Evolutionary conservation across 352 stramenopile genomes (phyloP), one percentile per base, ranked within the genome.

Genomic region (Phytophthora constricta): DNA sequence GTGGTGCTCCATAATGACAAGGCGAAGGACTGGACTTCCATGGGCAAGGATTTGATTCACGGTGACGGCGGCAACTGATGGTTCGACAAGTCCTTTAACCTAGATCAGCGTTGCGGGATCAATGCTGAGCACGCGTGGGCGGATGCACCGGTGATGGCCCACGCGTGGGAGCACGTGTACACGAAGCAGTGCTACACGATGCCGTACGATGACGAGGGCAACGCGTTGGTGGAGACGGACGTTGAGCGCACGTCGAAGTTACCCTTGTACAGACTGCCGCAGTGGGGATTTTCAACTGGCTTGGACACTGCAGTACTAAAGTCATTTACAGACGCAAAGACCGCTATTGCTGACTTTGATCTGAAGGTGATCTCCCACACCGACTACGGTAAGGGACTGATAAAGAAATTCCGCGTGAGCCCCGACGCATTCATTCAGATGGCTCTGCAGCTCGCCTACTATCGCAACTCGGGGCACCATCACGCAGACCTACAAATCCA

Each of bases 51-150:
- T 53, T 68, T 96, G 8, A 94, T 97, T 51, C 88, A 95, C 67
- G 88, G 90, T 58, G 90, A 47, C 49, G 96, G 96, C 34, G 79
- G 82, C 52, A 99, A 98, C 86, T 92, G 97, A 43, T 99, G 93
- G 92, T 99, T 98, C 65, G 97, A 99, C 78, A 99, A 99, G 80
- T 96, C 88, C 7, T 96, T 99, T 60, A 97, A 98, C 73, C 54
- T 99, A 91, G 37, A 99, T 99, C 78, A 96, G 94, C 19, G 94
- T 98, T 27, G 86, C 85, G 48, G 97, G 95, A 87, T 98, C 62
- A 90, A 98, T 51, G 95, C 92, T 1, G 96, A 99, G 74, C 97
- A 99, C 73, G 88, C 94, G 17, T 97, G 91, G 91, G 91, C 91
- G 2, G 91, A 97, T 51, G 91, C 91, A 10, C 90, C 89, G 0